Evolutionary conservation across 225 moss, liverwort and hornwort species (phyloP).

Genomic region (Marchantia polymorpha): DNA sequence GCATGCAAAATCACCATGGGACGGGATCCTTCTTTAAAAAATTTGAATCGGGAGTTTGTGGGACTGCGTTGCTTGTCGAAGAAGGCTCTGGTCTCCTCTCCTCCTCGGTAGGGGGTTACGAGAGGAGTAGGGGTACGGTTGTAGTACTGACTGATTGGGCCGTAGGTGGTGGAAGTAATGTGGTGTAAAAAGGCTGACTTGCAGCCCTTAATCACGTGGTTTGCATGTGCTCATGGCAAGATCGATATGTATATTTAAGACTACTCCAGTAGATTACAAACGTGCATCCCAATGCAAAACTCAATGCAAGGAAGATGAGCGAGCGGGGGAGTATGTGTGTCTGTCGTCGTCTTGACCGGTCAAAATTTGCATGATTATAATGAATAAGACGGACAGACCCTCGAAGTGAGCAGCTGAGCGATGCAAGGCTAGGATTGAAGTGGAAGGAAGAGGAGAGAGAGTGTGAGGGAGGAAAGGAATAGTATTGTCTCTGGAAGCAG

Average conservation of each 20-base stretch:
- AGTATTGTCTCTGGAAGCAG: not conserved
- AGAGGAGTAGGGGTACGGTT: not conserved
- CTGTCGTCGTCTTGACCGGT: constrained; percentile 8
- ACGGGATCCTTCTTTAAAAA: not conserved
- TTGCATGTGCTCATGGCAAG: constrained; percentile 19
- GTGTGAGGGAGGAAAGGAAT: constrained; percentile 2
- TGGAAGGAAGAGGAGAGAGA: constrained; percentile 12
- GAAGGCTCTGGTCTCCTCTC: constrained; percentile 1
- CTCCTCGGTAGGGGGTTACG: not conserved
- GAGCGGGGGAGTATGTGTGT: not conserved
- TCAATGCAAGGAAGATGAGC: not conserved
- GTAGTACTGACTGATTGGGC: constrained; percentile 12
- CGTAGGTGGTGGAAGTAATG: constrained; percentile 7
- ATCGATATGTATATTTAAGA: constrained; percentile 15
- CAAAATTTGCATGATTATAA: not conserved
- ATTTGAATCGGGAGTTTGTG: not conserved
- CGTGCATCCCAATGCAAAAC: constrained; percentile 18
- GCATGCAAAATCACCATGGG: not conserved
- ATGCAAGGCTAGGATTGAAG: constrained; percentile 14
- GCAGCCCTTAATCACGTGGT: constrained; percentile 23
- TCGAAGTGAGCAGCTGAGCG: not conserved
- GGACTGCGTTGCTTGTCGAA: not conserved
- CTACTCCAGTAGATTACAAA: constrained; percentile 14
- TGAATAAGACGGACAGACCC: not conserved
- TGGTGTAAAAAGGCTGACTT: constrained; percentile 15